Evolutionary conservation across 345 rosid species (phyloP).

Genomic region (Sapria himalayana): DNA sequence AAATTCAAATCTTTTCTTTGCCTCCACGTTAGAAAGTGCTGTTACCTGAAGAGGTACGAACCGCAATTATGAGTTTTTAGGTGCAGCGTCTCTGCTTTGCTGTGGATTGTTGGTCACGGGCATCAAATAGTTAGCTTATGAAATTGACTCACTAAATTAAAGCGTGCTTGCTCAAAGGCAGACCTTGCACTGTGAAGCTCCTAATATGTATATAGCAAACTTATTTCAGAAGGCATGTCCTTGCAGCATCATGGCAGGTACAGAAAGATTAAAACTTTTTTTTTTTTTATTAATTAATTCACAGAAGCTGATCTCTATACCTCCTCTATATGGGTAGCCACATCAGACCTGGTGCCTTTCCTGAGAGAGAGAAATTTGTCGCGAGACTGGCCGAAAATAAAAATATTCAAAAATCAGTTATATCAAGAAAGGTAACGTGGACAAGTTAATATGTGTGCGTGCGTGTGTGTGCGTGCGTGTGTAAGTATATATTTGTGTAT

Average conservation of each 20-base stretch:
- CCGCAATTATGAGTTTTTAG: conserved; percentile 1
- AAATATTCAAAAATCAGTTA: too few relatives aligned
- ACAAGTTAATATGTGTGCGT: too few relatives aligned
- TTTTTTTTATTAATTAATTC: too few relatives aligned
- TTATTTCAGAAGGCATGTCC: not conserved
- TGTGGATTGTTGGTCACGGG: too few relatives aligned
- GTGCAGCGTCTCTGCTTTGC: too few relatives aligned
- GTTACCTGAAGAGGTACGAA: conserved; percentile 35
- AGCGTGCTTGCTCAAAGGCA: conserved; percentile 88
- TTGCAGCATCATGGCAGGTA: too few relatives aligned
- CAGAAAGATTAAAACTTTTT: too few relatives aligned
- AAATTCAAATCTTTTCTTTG: conserved; percentile 91
- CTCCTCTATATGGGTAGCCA: conserved; percentile 62
- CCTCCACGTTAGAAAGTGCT: conserved; percentile 86
- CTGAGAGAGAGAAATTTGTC: conserved; percentile 85
- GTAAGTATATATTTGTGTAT: too few relatives aligned
- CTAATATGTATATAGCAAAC: conserved; percentile 16
- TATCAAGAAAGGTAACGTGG: too few relatives aligned
- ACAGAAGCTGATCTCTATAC: too few relatives aligned
- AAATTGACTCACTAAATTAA: conserved; percentile 39
- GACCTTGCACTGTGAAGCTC: conserved; percentile 85
- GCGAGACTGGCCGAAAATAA: too few relatives aligned
- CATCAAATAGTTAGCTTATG: not conserved
- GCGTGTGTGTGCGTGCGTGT: too few relatives aligned
- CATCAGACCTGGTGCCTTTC: conserved; percentile 70